These are phyloP conservation scores for Galerina sulciceps DNA, from an alignment of 768 basidiomycete species.

Conservation along the genomic window DNA sequence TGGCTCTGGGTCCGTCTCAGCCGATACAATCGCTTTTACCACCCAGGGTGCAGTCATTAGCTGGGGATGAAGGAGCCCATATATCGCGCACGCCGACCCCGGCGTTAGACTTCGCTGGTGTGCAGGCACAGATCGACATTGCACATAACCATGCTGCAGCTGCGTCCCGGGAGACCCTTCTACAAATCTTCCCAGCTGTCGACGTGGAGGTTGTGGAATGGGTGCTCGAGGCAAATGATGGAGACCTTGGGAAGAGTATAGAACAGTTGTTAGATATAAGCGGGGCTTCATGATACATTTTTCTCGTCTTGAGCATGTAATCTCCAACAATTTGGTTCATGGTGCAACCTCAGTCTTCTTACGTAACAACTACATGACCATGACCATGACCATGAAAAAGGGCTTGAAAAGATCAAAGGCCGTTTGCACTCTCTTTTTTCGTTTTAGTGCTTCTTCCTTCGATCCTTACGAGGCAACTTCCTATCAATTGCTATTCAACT, in stretches of 20 bases:
- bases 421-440: too few species aligned
- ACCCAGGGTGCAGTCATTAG: slow-evolving; percentile 47
- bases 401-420: too few species aligned
- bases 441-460: too few species aligned
- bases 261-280: slow-evolving; percentile 83
- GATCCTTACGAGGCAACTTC: too few species aligned
- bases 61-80: slow-evolving; percentile 35
- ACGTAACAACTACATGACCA: too few species aligned
- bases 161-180: slow-evolving; percentile 75
- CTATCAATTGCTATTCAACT: too few species aligned
- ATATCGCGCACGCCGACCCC: slow-evolving; percentile 76
- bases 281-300: slow-evolving; percentile 34
- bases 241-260: slow-evolving; percentile 89
- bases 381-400: too few species aligned
- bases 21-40: slow-evolving; percentile 40
- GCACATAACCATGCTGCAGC: slow-evolving; percentile 75
- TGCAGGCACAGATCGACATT: slow-evolving; percentile 79
- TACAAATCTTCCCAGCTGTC: slow-evolving; percentile 86
- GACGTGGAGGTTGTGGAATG: slow-evolving; percentile 86
- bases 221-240: slow-evolving; percentile 88
- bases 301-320: not conserved
- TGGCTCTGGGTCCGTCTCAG: slow-evolving; percentile 56
- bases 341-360: too few species aligned
- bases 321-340: not conserved
- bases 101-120: slow-evolving; percentile 66